phyloP scores from a whole-genome alignment of 1,284 basidiomycete species.

The Cerrena zonata region DNA sequence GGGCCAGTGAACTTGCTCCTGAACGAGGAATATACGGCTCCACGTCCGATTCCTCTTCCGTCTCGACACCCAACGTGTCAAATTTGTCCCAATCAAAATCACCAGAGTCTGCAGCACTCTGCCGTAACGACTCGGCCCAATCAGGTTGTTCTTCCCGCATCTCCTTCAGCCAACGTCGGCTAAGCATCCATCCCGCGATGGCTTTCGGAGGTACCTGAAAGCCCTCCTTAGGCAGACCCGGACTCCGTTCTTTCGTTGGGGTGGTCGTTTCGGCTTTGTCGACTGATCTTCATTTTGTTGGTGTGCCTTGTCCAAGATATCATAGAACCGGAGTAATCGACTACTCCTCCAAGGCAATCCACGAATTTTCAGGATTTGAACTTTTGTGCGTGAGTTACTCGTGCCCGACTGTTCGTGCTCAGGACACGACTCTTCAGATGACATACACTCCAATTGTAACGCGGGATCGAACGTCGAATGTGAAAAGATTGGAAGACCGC shows the following conservation, averaged over 20 bases:
- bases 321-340: conserved; percentile 53
- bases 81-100: conserved; percentile 46
- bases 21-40: conserved; percentile 18
- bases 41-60: conserved; percentile 34
- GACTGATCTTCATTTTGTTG: conserved; percentile 33
- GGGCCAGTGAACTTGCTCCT: conserved; percentile 23
- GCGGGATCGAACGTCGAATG: conserved; percentile 63
- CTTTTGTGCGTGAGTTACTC: conserved; percentile 19
- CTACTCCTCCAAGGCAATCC: conserved; percentile 59
- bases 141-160: conserved; percentile 40
- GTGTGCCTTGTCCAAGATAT: conserved; percentile 55
- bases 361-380: conserved; percentile 41
- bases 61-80: conserved; percentile 50
- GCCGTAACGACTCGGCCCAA: conserved; percentile 36
- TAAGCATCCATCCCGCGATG: conserved; percentile 69
- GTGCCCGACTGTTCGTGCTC: conserved; percentile 31
- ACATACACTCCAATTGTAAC: conserved; percentile 69
- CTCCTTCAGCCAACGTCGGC: conserved; percentile 50
- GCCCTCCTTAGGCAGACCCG: conserved; percentile 55
- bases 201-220: conserved; percentile 56
- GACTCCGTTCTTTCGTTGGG: conserved; percentile 48
- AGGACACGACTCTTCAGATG: conserved; percentile 65
- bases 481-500: conserved; percentile 45
- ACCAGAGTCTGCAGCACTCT: conserved; percentile 38
- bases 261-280: conserved; percentile 49